These are phyloP conservation scores for Chalciporus piperatus DNA, from an alignment of 768 basidiomycete genomes.

Conservation along the genomic window DNA sequence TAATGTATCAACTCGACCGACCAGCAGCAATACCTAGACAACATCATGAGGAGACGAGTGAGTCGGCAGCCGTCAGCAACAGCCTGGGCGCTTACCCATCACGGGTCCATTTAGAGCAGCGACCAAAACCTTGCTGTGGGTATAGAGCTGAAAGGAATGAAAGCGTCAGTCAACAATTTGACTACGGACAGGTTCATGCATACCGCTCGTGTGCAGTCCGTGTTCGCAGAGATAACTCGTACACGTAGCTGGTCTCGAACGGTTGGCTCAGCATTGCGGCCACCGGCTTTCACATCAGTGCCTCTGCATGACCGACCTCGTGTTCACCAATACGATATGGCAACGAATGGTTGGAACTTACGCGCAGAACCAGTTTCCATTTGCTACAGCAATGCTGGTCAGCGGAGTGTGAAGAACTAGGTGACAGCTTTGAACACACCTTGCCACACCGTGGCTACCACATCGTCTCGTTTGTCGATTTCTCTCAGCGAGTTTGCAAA, in stretches of 20 bases:
- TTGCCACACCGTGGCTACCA: constrained; percentile 67
- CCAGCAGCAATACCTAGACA: constrained; percentile 63
- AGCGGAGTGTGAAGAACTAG: neutral
- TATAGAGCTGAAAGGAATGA: constrained; percentile 47
- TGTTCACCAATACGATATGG: neutral
- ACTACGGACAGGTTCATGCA: constrained; percentile 12
- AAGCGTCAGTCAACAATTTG: neutral
- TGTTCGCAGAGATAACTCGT: constrained; percentile 49
- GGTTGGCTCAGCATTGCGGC: constrained; percentile 18
- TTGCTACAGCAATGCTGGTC: constrained; percentile 38
- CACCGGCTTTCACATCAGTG: constrained; percentile 46
- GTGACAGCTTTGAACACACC: constrained; percentile 35
- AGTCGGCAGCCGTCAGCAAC: neutral
- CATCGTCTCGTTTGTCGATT: constrained; percentile 58
- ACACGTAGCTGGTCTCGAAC: constrained; percentile 47
- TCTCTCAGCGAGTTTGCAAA: constrained; percentile 57
- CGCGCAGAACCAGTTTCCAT: constrained; percentile 74
- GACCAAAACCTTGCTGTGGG: constrained; percentile 66
- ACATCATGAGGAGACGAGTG: constrained; percentile 1
- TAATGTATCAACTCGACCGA: constrained; percentile 13
- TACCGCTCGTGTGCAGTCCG: constrained; percentile 66
- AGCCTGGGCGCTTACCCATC: constrained; percentile 50
- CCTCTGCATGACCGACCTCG: constrained; percentile 40
- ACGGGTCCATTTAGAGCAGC: constrained; percentile 75
- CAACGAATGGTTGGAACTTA: constrained; percentile 33